Evolutionary conservation across 2,329 filamentous ascomycete genomes (phyloP).

Genomic region (Thielaviopsis populi): DNA sequence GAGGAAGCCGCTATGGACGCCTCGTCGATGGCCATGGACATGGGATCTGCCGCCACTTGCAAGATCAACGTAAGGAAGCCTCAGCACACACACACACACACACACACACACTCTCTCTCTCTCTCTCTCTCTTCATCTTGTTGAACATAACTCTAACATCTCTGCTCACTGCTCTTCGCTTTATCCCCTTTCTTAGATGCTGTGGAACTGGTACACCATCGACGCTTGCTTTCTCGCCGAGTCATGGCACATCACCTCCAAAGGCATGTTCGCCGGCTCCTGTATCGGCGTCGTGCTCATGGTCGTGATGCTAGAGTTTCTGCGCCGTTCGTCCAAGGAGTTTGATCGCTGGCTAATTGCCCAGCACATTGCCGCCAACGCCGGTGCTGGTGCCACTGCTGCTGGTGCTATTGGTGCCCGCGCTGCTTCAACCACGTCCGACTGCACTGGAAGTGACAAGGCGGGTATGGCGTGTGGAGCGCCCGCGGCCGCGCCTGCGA

Average conservation of each 20-base stretch:
- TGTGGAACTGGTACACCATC: constrained; percentile 66
- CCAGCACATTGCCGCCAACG: constrained; percentile 26
- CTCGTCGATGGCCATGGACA: constrained; percentile 17
- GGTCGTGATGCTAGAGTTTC: constrained; percentile 54
- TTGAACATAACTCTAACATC: constrained; percentile 31
- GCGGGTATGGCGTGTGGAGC: background rate
- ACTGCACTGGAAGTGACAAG: constrained; percentile 13
- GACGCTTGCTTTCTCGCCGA: constrained; percentile 56
- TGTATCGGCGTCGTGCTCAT: constrained; percentile 68
- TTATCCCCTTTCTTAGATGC: constrained; percentile 41
- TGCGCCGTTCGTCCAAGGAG: constrained; percentile 56
- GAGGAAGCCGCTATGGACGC: background rate
- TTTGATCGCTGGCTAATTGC: constrained; percentile 53
- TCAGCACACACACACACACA: too few species aligned
- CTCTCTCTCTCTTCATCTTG: background rate
- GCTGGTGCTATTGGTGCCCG: constrained; percentile 16
- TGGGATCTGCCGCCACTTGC: constrained; percentile 15
- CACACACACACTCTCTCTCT: background rate
- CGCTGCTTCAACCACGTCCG: constrained; percentile 15
- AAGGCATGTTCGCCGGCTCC: constrained; percentile 60
- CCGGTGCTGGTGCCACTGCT: constrained; percentile 16
- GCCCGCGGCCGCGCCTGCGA: background rate
- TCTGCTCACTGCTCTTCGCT: too few species aligned
- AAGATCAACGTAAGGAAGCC: constrained; percentile 7
- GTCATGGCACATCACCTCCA: constrained; percentile 55